These are phyloP conservation scores for Penicillium waksmanii DNA, from an alignment of 495 filamentous ascomycete species.

Conservation along the genomic window DNA sequence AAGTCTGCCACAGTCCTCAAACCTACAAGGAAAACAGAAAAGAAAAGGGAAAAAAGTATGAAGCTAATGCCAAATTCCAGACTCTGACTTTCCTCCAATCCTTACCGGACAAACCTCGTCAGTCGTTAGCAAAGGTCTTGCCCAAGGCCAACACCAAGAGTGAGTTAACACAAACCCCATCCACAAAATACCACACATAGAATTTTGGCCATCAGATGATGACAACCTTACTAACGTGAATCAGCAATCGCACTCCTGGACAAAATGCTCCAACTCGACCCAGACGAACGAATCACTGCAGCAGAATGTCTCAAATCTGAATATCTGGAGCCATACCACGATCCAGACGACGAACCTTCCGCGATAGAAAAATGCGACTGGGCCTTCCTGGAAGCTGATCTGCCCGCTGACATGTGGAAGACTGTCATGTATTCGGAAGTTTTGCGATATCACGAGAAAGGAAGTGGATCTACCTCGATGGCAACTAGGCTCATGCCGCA, in stretches of 20 bases:
- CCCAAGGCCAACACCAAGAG: slow-evolving; percentile 84
- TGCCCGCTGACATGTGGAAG: slow-evolving; percentile 97
- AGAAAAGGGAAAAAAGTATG: background rate
- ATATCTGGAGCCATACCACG: slow-evolving; percentile 95
- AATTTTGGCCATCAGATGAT: no score
- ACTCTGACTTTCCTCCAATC: slow-evolving; percentile 95
- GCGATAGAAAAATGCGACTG: slow-evolving; percentile 97
- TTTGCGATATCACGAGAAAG: slow-evolving; percentile 85
- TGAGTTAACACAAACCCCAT: slow-evolving; percentile 41
- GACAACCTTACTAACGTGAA: slow-evolving; percentile 1
- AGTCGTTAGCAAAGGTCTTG: slow-evolving; percentile 86
- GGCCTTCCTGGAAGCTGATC: slow-evolving; percentile 96
- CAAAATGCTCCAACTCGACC: slow-evolving; percentile 94
- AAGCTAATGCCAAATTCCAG: slow-evolving; percentile 47
- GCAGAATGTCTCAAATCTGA: slow-evolving; percentile 79
- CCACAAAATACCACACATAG: no score
- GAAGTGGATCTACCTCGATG: slow-evolving; percentile 4
- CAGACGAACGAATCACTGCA: slow-evolving; percentile 82
- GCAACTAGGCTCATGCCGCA: slow-evolving; percentile 1
- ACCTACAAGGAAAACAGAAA: background rate
- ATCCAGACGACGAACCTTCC: slow-evolving; percentile 91
- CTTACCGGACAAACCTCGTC: slow-evolving; percentile 84
- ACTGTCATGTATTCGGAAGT: slow-evolving; percentile 99
- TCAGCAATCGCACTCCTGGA: slow-evolving; percentile 88
- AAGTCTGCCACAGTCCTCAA: slow-evolving; percentile 29